Percentiles rank a stretch among this genome's conserved stretches.
These are phyloP conservation scores for Paracoccidioides lutzii DNA, from an alignment of 2,329 filamentous ascomycete species.

Conservation along the genomic window DNA sequence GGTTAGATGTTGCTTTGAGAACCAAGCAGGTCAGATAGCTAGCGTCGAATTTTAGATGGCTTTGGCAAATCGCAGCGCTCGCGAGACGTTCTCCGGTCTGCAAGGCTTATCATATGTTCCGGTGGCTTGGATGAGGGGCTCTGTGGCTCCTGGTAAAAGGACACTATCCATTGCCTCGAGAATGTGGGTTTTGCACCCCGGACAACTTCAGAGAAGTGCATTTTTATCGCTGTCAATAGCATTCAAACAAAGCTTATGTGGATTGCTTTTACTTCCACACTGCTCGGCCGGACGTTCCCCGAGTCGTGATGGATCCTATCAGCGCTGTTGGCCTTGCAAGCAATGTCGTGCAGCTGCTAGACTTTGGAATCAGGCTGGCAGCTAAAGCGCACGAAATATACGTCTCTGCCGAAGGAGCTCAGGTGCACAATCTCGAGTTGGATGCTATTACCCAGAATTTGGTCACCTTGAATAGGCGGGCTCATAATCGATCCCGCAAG, in stretches of 20 bases:
- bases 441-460: conserved; percentile 7
- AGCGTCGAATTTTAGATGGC: no score
- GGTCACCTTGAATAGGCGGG: background rate
- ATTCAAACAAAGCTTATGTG: background rate
- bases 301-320: conserved; percentile 3
- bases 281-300: background rate
- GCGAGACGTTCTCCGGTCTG: no score
- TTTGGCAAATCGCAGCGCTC: no score
- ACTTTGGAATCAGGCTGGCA: conserved; percentile 6
- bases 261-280: background rate
- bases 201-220: no score
- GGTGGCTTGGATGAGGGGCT: no score
- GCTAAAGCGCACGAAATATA: conserved; percentile 3
- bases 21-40: no score
- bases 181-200: no score
- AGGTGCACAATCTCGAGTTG: conserved; percentile 9
- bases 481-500: background rate
- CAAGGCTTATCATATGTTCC: no score
- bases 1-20: no score
- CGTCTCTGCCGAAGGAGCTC: conserved; percentile 1
- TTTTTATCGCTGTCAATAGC: background rate
- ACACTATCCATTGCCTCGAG: no score
- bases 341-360: conserved; percentile 8
- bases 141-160: no score
- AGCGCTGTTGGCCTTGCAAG: conserved; percentile 5